Evolutionary conservation across 2,329 filamentous ascomycete species (phyloP).

Genomic region (Neonectria sp.): DNA sequence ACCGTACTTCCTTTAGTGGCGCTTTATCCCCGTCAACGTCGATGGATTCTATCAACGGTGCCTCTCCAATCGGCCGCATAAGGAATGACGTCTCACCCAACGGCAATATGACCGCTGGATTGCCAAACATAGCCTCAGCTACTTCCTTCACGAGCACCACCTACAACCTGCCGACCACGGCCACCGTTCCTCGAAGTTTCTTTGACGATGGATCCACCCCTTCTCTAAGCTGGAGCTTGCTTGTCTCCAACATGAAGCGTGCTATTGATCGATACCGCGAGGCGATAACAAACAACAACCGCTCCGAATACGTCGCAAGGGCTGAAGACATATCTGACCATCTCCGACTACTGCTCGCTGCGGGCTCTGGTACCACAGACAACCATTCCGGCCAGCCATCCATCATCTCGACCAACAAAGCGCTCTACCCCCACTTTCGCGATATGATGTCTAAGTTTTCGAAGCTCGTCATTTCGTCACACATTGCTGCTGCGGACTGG

Average conservation of each 20-base stretch:
- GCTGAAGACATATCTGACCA: slow-evolving; percentile 99
- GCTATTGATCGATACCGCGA: slow-evolving; percentile 93
- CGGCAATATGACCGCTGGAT: slow-evolving; percentile 54
- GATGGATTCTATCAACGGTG: slow-evolving; percentile 88
- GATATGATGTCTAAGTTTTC: slow-evolving; percentile 99
- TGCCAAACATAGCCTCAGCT: slow-evolving; percentile 70
- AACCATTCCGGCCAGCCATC: slow-evolving; percentile 99
- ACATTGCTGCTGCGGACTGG: slow-evolving; percentile 97
- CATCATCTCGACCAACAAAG: slow-evolving; percentile 99
- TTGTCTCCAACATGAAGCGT: slow-evolving; percentile 93
- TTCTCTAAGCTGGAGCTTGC: slow-evolving; percentile 88
- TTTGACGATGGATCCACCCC: slow-evolving; percentile 90
- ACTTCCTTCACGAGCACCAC: slow-evolving; percentile 74
- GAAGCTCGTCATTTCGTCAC: slow-evolving; percentile 97
- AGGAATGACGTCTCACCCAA: slow-evolving; percentile 71
- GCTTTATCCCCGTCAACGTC: slow-evolving; percentile 89
- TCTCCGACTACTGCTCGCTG: slow-evolving; percentile 91
- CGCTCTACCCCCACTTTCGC: slow-evolving; percentile 95
- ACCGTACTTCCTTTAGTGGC: slow-evolving; percentile 77
- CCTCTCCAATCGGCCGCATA: slow-evolving; percentile 71
- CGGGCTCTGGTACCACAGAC: slow-evolving; percentile 96
- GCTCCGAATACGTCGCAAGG: slow-evolving; percentile 91
- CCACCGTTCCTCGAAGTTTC: slow-evolving; percentile 83
- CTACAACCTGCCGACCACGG: slow-evolving; percentile 71
- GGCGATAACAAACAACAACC: slow-evolving; percentile 85